Base-by-base conservation (phyloP, 768 basidiomycete species). In the Rhizopogon sp. region DNA sequence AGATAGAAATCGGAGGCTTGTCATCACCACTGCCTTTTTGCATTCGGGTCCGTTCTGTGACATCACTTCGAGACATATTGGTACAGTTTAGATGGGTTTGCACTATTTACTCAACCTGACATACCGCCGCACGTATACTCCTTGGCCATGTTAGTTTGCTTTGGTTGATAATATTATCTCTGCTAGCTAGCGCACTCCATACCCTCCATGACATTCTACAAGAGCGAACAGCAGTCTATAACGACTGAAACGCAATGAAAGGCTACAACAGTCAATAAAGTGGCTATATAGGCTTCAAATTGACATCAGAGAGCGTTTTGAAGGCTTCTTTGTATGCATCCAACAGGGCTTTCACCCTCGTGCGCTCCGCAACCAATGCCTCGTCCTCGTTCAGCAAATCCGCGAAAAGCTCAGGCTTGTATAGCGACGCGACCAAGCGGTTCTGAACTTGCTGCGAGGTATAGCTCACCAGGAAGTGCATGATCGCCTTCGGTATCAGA, bases 361-460 rank as follows among this genome's bases (percentile, higher is more conserved):
- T 80, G 53, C 97, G 79, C 75, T 99, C 97, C 43, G 91, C 90
- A 44, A 97, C 94, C 50, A 98, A 76, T 57, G 89, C 84, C 73
- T 98, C 95, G 65, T 99, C 97, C 73, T 99, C 97, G 64, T 93
- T 89, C 64, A 99, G 72, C 73, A 98, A 73, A 42, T 96, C 93
- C 25, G 81, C 76, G 66, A 98, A 98, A 53, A 98, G 71, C 16
- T 93, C 90, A 0, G 96, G 96, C 73, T 93, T 97, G 78, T 99
- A 99, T 60, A 99, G 71, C 43, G 88, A 78, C 33, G 94, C 83
- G n/a, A 99, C 97, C 33, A 99, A 78, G 20, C 97, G 84, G 68
- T 97, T 97, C 72, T 98, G 97, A 25, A 99, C 93, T 16, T 93
- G 90, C 67, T 98, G 90, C 43, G 93, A 87, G n/a, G 95, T 95